Conservation (phyloP, 805 yeast species). For the Clavispora vitiphila region DNA sequence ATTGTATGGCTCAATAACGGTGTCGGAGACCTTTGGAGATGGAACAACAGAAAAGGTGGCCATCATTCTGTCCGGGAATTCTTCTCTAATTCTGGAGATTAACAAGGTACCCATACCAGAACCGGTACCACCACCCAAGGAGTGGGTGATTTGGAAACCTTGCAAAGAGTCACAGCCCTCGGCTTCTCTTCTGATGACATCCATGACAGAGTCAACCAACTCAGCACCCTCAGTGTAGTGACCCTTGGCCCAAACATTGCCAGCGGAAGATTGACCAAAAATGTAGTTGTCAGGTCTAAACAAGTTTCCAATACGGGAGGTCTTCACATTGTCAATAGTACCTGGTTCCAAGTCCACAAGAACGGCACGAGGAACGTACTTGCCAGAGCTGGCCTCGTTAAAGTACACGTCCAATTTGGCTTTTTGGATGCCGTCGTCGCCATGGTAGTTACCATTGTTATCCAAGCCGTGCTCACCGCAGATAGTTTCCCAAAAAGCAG, state of each 20-base stretch:
- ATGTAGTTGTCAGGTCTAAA: slow-evolving; percentile 91
- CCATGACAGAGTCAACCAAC: slow-evolving; percentile 83
- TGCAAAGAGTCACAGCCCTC: slow-evolving; percentile 90
- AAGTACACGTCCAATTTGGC: slow-evolving; percentile 75
- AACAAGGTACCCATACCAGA: slow-evolving; percentile 93
- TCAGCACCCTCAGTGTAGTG: slow-evolving; percentile 97
- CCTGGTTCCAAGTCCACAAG: slow-evolving; percentile 93
- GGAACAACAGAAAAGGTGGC: slow-evolving; percentile 93
- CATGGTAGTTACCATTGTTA: slow-evolving; percentile 64
- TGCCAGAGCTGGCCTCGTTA: slow-evolving; percentile 80
- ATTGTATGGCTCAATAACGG: slow-evolving; percentile 93
- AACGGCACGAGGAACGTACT: slow-evolving; percentile 91
- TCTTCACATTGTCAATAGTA: slow-evolving; percentile 78
- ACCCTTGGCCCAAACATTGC: slow-evolving; percentile 97
- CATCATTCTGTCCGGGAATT: slow-evolving; percentile 93
- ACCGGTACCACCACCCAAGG: slow-evolving; percentile 81
- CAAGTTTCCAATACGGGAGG: slow-evolving; percentile 75
- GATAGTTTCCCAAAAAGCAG: slow-evolving; percentile 90
- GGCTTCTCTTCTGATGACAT: slow-evolving; percentile 88
- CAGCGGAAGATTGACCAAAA: slow-evolving; percentile 88
- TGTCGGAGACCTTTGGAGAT: slow-evolving; percentile 84
- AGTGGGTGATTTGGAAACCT: slow-evolving; percentile 79
- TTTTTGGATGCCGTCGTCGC: slow-evolving; percentile 39
- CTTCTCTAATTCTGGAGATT: slow-evolving; percentile 82
- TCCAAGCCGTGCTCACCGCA: slow-evolving; percentile 86